Percentiles rank a stretch among this genome's conserved stretches.
Conservation (phyloP, 164 flowering plant species). For the Taxillus chinensis region DNA sequence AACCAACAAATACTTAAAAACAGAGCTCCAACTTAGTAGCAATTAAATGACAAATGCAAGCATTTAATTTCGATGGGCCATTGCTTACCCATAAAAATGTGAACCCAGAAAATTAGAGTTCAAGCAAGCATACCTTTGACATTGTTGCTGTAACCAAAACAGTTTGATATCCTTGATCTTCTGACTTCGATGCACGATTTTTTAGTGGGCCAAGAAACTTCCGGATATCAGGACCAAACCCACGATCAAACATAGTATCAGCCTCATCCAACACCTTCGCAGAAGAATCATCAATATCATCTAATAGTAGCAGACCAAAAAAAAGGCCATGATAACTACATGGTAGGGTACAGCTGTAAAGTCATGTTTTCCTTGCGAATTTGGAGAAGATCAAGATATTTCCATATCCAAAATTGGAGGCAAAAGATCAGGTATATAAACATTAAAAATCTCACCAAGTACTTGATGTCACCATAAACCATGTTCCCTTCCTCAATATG, state of each 20-base stretch:
- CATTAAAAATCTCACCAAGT: conserved; percentile 43
- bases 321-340: too few species aligned
- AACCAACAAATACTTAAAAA: too few species aligned
- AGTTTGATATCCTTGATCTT: conserved; percentile 76
- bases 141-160: conserved; percentile 88
- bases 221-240: conserved; percentile 95
- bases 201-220: conserved; percentile 81
- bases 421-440: neutral
- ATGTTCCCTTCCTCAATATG: conserved; percentile 90
- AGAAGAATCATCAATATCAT: conserved; percentile 9
- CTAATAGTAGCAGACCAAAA: neutral
- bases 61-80: too few species aligned
- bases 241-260: conserved; percentile 98
- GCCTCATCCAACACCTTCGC: conserved; percentile 94
- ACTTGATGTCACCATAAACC: conserved; percentile 93
- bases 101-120: neutral
- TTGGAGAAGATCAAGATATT: too few species aligned
- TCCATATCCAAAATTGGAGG: neutral
- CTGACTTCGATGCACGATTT: conserved; percentile 58
- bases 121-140: conserved; percentile 51
- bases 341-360: too few species aligned
- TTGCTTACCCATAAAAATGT: neutral
- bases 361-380: too few species aligned
- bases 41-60: too few species aligned
- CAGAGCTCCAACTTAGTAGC: too few species aligned